phyloP scores from a whole-genome alignment of 352 stramenopile species.

The Pythium monospermum region DNA sequence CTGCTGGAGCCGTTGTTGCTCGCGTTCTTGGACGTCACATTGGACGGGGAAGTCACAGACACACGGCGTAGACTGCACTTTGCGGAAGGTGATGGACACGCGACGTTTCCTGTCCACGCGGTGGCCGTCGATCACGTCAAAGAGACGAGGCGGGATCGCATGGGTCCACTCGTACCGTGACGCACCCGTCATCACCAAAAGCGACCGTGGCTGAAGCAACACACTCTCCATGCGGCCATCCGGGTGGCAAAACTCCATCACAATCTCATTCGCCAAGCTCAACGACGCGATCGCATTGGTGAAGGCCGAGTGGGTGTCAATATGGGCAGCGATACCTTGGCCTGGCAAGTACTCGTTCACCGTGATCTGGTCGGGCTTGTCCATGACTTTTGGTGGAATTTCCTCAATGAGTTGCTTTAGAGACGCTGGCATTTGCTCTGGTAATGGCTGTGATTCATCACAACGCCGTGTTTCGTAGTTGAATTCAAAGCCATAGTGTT shows the following conservation, averaged over 20 bases:
- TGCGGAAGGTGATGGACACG: constrained; percentile 87
- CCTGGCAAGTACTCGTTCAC: constrained; percentile 88
- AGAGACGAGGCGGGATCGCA: constrained; percentile 72
- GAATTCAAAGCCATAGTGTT: constrained; percentile 88
- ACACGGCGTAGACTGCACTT: constrained; percentile 64
- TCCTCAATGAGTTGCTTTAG: constrained; percentile 41
- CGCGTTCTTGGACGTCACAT: constrained; percentile 42
- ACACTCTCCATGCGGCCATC: constrained; percentile 56
- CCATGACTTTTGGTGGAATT: constrained; percentile 56
- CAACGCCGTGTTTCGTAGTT: constrained; percentile 79
- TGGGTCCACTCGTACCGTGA: constrained; percentile 88
- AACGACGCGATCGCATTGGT: constrained; percentile 76
- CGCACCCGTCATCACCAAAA: constrained; percentile 79
- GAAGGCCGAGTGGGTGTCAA: constrained; percentile 88
- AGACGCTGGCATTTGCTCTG: constrained; percentile 38
- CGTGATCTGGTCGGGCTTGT: constrained; percentile 72
- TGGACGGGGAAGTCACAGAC: constrained; percentile 64
- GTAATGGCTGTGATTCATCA: constrained; percentile 41
- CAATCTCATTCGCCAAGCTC: constrained; percentile 70
- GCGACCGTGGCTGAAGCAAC: constrained; percentile 60
- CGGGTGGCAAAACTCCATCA: constrained; percentile 82
- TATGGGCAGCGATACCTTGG: constrained; percentile 84
- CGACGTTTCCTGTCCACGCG: constrained; percentile 56
- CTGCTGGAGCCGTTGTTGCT: constrained; percentile 1
- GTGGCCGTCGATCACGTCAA: constrained; percentile 81